Evolutionary conservation across 2,329 filamentous ascomycete genomes (phyloP).

Genomic region (Aspergillus sp.): DNA sequence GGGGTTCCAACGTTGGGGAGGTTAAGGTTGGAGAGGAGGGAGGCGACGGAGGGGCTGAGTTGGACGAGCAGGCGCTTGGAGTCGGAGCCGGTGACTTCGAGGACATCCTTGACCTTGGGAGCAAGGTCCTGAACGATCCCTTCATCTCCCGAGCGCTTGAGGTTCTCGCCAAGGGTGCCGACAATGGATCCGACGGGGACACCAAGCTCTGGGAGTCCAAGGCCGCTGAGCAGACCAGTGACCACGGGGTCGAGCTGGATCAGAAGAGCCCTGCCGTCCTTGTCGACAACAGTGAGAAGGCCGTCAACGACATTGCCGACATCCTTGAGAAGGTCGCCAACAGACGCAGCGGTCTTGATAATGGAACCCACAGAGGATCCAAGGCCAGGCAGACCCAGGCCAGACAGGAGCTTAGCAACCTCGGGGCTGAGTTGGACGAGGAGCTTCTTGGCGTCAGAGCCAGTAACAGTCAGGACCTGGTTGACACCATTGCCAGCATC

Average conservation of each 20-base stretch:
- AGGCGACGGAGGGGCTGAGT: conserved; percentile 33
- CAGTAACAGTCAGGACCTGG: conserved; percentile 33
- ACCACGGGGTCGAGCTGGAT: conserved; percentile 33
- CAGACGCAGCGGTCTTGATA: conserved; percentile 28
- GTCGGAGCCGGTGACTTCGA: conserved; percentile 34
- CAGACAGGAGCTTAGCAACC: conserved; percentile 30
- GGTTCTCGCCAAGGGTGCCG: conserved; percentile 29
- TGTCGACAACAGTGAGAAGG: conserved; percentile 34
- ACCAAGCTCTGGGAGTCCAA: conserved; percentile 33
- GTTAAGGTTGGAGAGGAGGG: conserved; percentile 32
- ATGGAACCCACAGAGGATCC: conserved; percentile 30
- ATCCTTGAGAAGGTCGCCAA: conserved; percentile 31
- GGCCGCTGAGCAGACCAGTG: conserved; percentile 29
- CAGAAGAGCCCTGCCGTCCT: conserved; percentile 34
- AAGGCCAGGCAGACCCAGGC: conserved; percentile 31
- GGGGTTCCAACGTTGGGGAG: conserved; percentile 30
- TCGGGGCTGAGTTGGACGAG: conserved; percentile 36
- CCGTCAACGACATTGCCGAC: conserved; percentile 27
- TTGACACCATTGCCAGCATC: conserved; percentile 32
- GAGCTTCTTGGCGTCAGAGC: conserved; percentile 28
- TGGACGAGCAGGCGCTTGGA: conserved; percentile 34
- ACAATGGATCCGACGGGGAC: conserved; percentile 32
- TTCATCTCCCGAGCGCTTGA: conserved; percentile 31
- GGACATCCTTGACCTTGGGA: conserved; percentile 27
- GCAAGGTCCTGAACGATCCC: conserved; percentile 31